Percentiles rank a stretch among this genome's conserved stretches.
Evolutionary conservation across 2,329 filamentous ascomycete species (phyloP).

Genomic region (Nigrospora sphaerica): DNA sequence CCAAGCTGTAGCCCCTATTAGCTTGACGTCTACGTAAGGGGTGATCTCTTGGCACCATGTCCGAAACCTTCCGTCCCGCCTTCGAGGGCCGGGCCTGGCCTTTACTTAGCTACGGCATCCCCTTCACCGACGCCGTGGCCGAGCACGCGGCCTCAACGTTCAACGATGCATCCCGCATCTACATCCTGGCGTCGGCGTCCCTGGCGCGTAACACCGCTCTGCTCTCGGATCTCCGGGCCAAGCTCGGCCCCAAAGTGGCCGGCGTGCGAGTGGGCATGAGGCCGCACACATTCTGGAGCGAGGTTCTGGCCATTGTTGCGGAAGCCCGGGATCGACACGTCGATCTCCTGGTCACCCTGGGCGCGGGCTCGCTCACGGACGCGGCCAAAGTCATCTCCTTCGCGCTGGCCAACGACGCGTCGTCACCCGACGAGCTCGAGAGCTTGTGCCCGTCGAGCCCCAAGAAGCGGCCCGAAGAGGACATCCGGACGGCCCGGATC

Average conservation of each 20-base stretch:
- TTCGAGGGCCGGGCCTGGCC: conserved; percentile 11
- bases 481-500: conserved; percentile 16
- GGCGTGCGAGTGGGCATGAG: conserved; percentile 43
- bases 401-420: conserved; percentile 39
- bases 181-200: conserved; percentile 43
- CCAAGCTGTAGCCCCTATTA: no score
- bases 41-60: neutral
- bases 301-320: conserved; percentile 38
- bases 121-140: conserved; percentile 34
- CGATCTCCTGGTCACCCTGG: conserved; percentile 46
- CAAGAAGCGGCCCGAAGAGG: conserved; percentile 11
- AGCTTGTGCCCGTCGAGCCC: conserved; percentile 20
- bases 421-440: conserved; percentile 28
- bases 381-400: conserved; percentile 44
- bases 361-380: conserved; percentile 49
- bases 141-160: conserved; percentile 29
- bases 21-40: no score
- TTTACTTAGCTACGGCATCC: conserved; percentile 36
- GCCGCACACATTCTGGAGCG: conserved; percentile 45
- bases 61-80: conserved; percentile 11
- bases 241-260: conserved; percentile 32
- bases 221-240: conserved; percentile 30
- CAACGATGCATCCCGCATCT: conserved; percentile 37
- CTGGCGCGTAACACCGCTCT: conserved; percentile 37
- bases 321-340: conserved; percentile 28